phyloP scores from a whole-genome alignment of 495 filamentous ascomycete species.

The Xylaria intraflava region DNA sequence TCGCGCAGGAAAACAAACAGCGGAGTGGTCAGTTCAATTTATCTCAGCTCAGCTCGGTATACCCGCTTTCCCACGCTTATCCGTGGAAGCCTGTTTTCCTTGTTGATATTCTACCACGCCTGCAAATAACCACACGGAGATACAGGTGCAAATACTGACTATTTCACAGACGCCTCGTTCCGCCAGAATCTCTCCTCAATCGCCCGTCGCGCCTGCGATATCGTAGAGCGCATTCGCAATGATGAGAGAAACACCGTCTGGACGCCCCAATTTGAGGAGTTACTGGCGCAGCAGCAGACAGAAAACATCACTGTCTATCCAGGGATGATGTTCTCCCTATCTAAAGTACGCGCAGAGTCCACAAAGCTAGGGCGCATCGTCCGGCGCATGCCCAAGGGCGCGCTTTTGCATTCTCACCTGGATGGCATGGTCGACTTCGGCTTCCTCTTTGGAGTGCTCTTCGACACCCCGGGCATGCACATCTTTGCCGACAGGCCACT shows the following conservation, averaged over 20 bases:
- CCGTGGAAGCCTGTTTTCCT: too few species aligned
- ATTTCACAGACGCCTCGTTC: slow-evolving; percentile 51
- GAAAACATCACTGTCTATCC: slow-evolving; percentile 59
- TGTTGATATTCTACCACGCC: too few species aligned
- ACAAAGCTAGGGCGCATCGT: slow-evolving; percentile 84
- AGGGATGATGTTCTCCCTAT: slow-evolving; percentile 82
- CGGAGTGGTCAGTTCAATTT: slow-evolving; percentile 59
- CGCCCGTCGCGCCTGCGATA: slow-evolving; percentile 65
- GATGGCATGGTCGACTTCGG: slow-evolving; percentile 86
- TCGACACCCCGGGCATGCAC: slow-evolving; percentile 69
- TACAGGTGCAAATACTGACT: neutral
- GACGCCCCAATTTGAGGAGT: slow-evolving; percentile 62
- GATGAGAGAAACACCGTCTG: slow-evolving; percentile 68
- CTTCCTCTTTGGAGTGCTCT: slow-evolving; percentile 62
- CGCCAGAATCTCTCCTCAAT: slow-evolving; percentile 64
- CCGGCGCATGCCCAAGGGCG: slow-evolving; percentile 81
- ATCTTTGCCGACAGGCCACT: slow-evolving; percentile 54
- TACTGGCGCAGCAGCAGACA: slow-evolving; percentile 44
- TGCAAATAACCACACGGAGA: neutral
- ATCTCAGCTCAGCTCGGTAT: neutral
- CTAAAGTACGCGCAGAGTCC: slow-evolving; percentile 70
- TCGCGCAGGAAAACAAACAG: slow-evolving; percentile 70
- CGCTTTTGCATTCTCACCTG: slow-evolving; percentile 79
- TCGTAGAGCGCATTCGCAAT: slow-evolving; percentile 69
- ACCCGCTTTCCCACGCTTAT: too few species aligned